Conservation (phyloP, 2,329 filamentous ascomycete species). For the Colletotrichum ledebouriae region DNA sequence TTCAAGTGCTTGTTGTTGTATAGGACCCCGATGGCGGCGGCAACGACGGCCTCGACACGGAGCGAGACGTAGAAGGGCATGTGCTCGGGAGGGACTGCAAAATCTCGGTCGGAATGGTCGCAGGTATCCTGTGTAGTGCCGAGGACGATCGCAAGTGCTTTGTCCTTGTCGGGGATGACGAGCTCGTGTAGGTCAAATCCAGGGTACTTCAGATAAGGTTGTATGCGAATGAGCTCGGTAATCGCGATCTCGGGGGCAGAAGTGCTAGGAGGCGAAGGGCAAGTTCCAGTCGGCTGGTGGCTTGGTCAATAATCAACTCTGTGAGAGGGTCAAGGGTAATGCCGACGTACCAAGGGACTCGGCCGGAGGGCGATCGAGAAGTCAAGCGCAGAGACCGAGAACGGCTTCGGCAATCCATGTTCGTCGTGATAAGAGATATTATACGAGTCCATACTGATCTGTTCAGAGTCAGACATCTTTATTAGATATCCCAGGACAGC, state of each 20-base stretch:
- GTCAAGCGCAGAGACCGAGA: background rate
- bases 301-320: background rate
- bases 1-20: background rate
- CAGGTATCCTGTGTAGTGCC: background rate
- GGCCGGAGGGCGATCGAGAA: background rate
- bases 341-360: background rate
- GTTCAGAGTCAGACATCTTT: too few species aligned
- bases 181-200: slow-evolving; percentile 2
- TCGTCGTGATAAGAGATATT: too few species aligned
- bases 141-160: background rate
- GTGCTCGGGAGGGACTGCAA: background rate
- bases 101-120: background rate
- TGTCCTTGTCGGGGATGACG: background rate
- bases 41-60: slow-evolving; percentile 1
- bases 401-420: too few species aligned
- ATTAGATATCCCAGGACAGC: too few species aligned
- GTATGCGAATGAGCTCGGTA: background rate
- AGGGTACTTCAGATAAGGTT: slow-evolving; percentile 2
- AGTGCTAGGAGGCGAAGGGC: background rate
- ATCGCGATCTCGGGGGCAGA: background rate
- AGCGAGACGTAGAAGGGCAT: slow-evolving; percentile 11
- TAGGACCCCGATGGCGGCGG: background rate
- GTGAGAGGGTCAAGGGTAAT: background rate
- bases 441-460: too few species aligned
- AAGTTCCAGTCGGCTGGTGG: background rate